Evolutionary conservation across 2,329 filamentous ascomycete species (phyloP).

Genomic region (Fusarium chaquense): DNA sequence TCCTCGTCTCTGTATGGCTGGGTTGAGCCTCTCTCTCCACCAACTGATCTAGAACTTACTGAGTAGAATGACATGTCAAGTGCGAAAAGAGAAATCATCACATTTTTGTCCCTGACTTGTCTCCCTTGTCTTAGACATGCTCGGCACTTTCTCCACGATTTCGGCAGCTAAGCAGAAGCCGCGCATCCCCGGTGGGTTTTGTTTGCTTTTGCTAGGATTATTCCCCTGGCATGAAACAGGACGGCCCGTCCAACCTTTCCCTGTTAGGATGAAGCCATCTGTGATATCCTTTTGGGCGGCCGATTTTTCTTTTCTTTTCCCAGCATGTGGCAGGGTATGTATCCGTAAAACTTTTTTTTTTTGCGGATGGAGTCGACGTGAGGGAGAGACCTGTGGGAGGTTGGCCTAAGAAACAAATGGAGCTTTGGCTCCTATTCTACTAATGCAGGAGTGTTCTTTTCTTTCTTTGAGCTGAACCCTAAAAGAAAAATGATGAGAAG

Average conservation of each 20-base stretch:
- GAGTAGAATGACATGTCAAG: constrained; percentile 19
- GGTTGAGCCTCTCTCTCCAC: constrained; percentile 8
- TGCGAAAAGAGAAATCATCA: constrained; percentile 31
- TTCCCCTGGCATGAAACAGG: constrained; percentile 37
- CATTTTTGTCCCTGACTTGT: constrained; percentile 23
- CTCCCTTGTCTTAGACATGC: constrained; percentile 13
- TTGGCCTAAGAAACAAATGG: constrained; percentile 8
- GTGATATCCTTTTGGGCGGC: constrained; percentile 5
- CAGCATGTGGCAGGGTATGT: not conserved
- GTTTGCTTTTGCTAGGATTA: constrained; percentile 17
- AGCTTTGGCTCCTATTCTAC: not conserved
- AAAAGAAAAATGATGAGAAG: not conserved
- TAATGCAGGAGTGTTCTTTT: not conserved
- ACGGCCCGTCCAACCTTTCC: constrained; percentile 33
- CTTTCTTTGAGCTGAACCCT: not conserved
- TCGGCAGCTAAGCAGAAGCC: constrained; percentile 30
- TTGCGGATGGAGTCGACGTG: constrained; percentile 1
- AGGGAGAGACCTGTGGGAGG: constrained; percentile 9
- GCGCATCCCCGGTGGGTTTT: constrained; percentile 20
- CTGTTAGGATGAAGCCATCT: constrained; percentile 17
- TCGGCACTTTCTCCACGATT: constrained; percentile 32
- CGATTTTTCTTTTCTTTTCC: constrained; percentile 18
- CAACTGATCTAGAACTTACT: constrained; percentile 2
- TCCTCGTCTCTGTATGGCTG: constrained; percentile 10
- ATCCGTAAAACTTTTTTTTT: not conserved